Base-by-base conservation (phyloP, 23 red algal genomes). In the Chondrus crispus region DNA sequence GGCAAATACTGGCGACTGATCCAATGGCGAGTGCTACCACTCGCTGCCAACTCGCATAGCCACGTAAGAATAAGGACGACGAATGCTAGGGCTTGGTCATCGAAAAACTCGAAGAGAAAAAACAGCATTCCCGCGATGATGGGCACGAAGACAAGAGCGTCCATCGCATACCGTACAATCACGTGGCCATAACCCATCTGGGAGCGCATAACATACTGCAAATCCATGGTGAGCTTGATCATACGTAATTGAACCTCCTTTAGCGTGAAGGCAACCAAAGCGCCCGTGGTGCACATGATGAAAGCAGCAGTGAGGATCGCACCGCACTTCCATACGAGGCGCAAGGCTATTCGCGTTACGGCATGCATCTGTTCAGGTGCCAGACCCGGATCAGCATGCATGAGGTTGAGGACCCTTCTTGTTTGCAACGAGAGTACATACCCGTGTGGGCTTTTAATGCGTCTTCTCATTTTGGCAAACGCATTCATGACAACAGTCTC, bases 41-140 rank as follows among this genome's bases (percentile, higher is more conserved):
- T 75, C 20, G 93, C 88, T n/a, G 89, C 82, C 42, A 98, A 80
- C 28, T 95, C 97, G 28, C 88, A 89, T 5, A 98, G 68, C 97
- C 97, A 98, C 3, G 97, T 91, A 7, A 98, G 46, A 5, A 96
- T 85, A 69, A 98, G 85, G 63, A 98, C 97, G 40, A 78, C 52
- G 58, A 98, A 94, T n/a, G 91, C 87, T 16, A 95, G 84, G 44
- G 95, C 78, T 51, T 94, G 88, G 76, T 96, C 87, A 60, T 95
- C 88, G 79, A 95, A 96, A 42, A 98, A 98, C 80, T 98, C 97
- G 68, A 96, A 94, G 22, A 98, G 79, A 82, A 98, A 98, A 91
- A 96, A 98, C 11, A 98, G 66, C 70, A 98, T 96, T 46, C 97
- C 97, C 42, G 97, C 95, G 45, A 98, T 91, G 48, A 98, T 98